Evolutionary conservation across 441 rosid genomes (phyloP).

Genomic region (Croton laevigatus): DNA sequence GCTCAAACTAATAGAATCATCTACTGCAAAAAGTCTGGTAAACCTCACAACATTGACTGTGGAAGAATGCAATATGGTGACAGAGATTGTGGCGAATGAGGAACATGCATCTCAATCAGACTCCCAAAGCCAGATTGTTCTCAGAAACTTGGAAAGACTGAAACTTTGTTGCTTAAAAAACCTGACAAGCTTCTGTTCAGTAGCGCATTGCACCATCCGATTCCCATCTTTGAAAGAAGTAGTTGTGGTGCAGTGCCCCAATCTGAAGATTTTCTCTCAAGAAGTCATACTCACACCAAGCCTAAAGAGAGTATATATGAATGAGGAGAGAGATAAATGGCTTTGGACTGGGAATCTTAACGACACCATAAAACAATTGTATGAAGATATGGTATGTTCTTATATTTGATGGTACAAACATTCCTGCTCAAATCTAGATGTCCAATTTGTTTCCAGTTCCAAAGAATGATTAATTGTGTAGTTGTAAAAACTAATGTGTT

Average conservation of each 20-base stretch:
- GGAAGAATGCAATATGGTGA: neutral
- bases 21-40: slow-evolving; percentile 1
- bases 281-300: neutral
- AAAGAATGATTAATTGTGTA: neutral
- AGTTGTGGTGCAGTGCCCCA: too few species aligned
- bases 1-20: neutral
- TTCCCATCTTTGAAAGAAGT: too few species aligned
- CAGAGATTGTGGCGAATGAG: slow-evolving; percentile 2
- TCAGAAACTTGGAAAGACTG: slow-evolving; percentile 5
- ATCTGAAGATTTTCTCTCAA: slow-evolving; percentile 17
- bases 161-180: too few species aligned
- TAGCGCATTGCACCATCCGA: too few species aligned
- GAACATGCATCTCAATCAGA: neutral
- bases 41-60: slow-evolving; percentile 4
- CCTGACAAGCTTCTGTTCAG: too few species aligned
- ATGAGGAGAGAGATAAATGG: neutral
- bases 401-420: too few species aligned
- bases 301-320: neutral
- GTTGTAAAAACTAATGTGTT: neutral
- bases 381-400: neutral
- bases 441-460: neutral
- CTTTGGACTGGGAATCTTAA: neutral
- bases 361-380: slow-evolving; percentile 4
- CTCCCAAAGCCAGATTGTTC: neutral
- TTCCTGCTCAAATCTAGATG: neutral